A percentile compares a stretch with the other conserved stretches of the same genome.
phyloP scores from a whole-genome alignment of 768 basidiomycete genomes.

The Cyclocybe aegerita region DNA sequence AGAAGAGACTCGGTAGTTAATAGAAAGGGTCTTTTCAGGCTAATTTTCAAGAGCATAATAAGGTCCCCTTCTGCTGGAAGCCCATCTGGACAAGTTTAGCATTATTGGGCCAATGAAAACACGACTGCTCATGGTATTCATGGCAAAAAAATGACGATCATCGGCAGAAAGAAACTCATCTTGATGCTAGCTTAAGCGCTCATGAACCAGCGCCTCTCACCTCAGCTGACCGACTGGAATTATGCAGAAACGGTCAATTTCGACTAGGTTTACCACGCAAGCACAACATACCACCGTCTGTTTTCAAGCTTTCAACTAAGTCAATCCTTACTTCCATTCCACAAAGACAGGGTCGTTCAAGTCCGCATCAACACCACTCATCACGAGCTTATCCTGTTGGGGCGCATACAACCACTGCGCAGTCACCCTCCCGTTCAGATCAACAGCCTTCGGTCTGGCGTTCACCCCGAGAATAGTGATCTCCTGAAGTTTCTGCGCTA shows the following conservation, averaged over 20 bases:
- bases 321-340: conserved; percentile 20
- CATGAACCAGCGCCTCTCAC: too few relatives aligned
- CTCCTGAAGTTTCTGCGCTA: conserved; percentile 46
- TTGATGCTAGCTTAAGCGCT: too few relatives aligned
- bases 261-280: too few relatives aligned
- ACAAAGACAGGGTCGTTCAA: conserved; percentile 36
- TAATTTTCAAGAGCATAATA: too few relatives aligned
- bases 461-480: conserved; percentile 60
- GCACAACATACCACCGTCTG: neutral
- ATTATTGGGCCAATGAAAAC: too few relatives aligned
- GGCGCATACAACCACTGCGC: conserved; percentile 39
- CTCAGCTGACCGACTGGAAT: neutral
- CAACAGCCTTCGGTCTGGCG: conserved; percentile 37
- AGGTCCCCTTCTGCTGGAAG: too few relatives aligned
- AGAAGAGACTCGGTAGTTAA: too few relatives aligned
- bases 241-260: neutral
- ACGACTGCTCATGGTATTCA: too few relatives aligned
- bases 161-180: too few relatives aligned
- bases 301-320: neutral
- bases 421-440: conserved; percentile 33
- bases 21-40: too few relatives aligned
- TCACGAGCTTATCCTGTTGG: conserved; percentile 39
- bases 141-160: too few relatives aligned
- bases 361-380: conserved; percentile 35
- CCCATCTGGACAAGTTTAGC: too few relatives aligned